Base-by-base conservation (phyloP, 2,329 filamentous ascomycete genomes). In the Neofusicoccum umdonicola region DNA sequence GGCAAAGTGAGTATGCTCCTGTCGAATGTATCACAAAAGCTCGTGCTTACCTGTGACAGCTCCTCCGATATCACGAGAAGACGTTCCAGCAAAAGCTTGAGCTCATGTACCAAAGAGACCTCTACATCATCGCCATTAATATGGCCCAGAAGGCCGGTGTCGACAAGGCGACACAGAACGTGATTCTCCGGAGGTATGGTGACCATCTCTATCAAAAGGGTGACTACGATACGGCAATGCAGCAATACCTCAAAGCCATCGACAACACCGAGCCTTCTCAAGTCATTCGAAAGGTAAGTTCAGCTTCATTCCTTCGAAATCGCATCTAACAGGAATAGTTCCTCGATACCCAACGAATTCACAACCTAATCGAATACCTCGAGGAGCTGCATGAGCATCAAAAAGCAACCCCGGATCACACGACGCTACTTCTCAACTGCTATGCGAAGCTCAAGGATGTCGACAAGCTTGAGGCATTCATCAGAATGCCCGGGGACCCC, bases 401-500 rank as follows among this genome's bases (percentile, higher is more conserved):
- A 72, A 94, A 90, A 74, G 96, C 95, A 0, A 97, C 94, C 2
- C 90, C 93, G 1, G 95, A 99, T 69, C 95, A 99, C 71, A 99
- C 95, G 0, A 99, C 95, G 0, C 81, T 99, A 11, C 83, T 99
- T 0, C 81, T 99, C 48, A 99, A 99, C 75, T 99, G 95, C 78
- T 99, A 99, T 74, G 95, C 95, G 0, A 99, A 99, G 74, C 81
- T 98, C 15, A 99, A 99, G 76, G 95, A 99, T 74, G 94, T 97
- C 4, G 90, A 93, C 64, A 99, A 99, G 79, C 83, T 99, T 6
- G 94, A 99, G 73, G 90, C 90, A 27, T 99, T 99, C 70, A 99
- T 99, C 79, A 96, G 96, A 74, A 93, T 93, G 34, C 93, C 94
- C 0, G 93, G 91, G 2, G 93, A 97, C 71, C 85, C 97, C 47